Evolutionary conservation across 148 eudicot species (phyloP), one percentile per base, ranked within the genome.

Genomic region (Rhododendron mucronatum): DNA sequence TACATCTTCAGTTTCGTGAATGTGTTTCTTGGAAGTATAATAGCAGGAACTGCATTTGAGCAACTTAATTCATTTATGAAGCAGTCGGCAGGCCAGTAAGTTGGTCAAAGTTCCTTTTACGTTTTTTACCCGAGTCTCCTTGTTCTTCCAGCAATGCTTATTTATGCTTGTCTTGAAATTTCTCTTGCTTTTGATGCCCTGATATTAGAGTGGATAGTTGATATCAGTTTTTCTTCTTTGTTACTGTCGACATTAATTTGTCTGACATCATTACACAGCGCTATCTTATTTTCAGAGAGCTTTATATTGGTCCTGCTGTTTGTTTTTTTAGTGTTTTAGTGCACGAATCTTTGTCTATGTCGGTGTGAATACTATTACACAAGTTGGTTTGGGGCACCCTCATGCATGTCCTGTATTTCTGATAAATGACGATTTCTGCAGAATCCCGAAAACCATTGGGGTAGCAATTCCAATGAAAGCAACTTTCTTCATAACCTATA

Each of bases 1-100:
- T 97, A 94, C 84, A 82, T 93, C 77, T 97, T 97, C 93, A 97
- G 91, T 89, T 92, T 97, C n/a, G 91, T 95, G 53, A 97, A 97
- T 86, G 96, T 96, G 75, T 97, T 97, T 90, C 98, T 97, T 23
- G 98, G 91, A 55, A 97, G 96, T 88, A 91, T 97, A 82, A 82
- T 93, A 30, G 67, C 93, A 11, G 99, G 99, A 87, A 78, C 98
- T 84, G 98, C 99, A 77, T 90, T 97, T 78, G 90, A 94, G 74
- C 99, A 97, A 89, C 93, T 95, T 50, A 78, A 89, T 23, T 48
- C 91, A 14, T 97, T 93, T 85, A 61, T 94, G 41, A 78, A 93
- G 21, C 90, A 91, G 89, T 87, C 99, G 2, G 88, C 94, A 79
- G 84, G 59, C 8, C 76, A 90, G 99, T 97, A 93, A 16, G 99